These are phyloP conservation scores for Blyttiomyces sp. DNA, from an alignment of 371 early-diverging fungal genomes.

Conservation along the genomic window DNA sequence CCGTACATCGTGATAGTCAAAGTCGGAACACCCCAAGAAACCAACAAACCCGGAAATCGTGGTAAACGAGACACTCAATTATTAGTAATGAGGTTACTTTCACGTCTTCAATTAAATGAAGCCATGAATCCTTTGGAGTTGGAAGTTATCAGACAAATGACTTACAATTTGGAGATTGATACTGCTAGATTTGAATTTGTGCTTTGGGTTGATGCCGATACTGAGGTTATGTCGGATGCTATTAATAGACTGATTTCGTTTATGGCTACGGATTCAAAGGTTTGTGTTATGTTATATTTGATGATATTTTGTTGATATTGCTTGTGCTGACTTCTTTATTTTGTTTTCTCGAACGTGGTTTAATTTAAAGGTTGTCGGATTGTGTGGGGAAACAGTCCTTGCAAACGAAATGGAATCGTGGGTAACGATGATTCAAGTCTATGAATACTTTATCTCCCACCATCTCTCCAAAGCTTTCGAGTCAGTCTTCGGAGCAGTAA, in stretches of 20 bases:
- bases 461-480: conserved; percentile 71
- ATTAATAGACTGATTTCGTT: conserved; percentile 77
- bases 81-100: conserved; percentile 96
- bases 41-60: conserved; percentile 80
- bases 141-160: conserved; percentile 80
- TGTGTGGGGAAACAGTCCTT: conserved; percentile 82
- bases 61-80: conserved; percentile 99
- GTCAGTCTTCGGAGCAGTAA: conserved; percentile 71
- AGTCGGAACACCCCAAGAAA: conserved; percentile 68
- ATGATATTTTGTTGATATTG: conserved; percentile 61
- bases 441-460: conserved; percentile 83
- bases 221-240: conserved; percentile 74
- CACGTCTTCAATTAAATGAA: conserved; percentile 81
- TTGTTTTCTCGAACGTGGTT: too few relatives aligned
- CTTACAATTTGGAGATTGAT: conserved; percentile 68
- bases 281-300: conserved; percentile 45
- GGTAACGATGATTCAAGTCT: conserved; percentile 93
- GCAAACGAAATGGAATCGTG: conserved; percentile 85
- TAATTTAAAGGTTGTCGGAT: conserved; percentile 76
- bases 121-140: conserved; percentile 80
- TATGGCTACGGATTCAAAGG: conserved; percentile 78
- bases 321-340: conserved; percentile 30
- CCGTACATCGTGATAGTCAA: conserved; percentile 82
- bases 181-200: conserved; percentile 79
- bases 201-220: conserved; percentile 94